phyloP scores from a whole-genome alignment of 768 basidiomycete genomes.

The Boletus vermiculosoides region DNA sequence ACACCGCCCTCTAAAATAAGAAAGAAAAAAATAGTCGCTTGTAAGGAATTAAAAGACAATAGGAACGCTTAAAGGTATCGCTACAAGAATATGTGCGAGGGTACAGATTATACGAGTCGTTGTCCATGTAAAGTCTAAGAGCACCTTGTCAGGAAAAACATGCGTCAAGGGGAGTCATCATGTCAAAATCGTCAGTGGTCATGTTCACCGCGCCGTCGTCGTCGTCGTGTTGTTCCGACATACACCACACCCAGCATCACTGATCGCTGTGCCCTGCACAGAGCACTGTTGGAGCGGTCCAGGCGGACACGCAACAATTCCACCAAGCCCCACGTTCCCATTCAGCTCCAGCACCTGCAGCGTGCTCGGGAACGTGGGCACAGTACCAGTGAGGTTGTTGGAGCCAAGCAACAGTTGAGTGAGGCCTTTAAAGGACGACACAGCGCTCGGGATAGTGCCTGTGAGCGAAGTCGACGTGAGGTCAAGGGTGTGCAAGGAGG shows the following conservation, averaged over 20 bases:
- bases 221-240: slow-evolving; percentile 20
- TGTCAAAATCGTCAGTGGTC: slow-evolving; percentile 5
- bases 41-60: background rate
- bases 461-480: slow-evolving; percentile 41
- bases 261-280: slow-evolving; percentile 23
- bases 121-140: slow-evolving; percentile 7
- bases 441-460: slow-evolving; percentile 34
- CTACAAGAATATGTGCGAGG: slow-evolving; percentile 11
- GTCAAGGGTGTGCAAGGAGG: slow-evolving; percentile 38
- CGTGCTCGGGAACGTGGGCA: slow-evolving; percentile 37
- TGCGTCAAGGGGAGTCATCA: background rate
- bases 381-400: slow-evolving; percentile 37
- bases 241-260: slow-evolving; percentile 22
- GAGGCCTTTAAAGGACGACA: slow-evolving; percentile 37
- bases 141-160: slow-evolving; percentile 1
- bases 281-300: slow-evolving; percentile 19
- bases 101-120: slow-evolving; percentile 1
- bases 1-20: background rate
- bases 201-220: background rate
- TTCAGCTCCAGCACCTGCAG: slow-evolving; percentile 36
- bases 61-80: background rate
- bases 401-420: slow-evolving; percentile 39
- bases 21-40: background rate
- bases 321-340: slow-evolving; percentile 39
- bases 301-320: slow-evolving; percentile 21